These are phyloP conservation scores for Puccinia coronata DNA, from an alignment of 1,284 basidiomycete species.

Conservation along the genomic window DNA sequence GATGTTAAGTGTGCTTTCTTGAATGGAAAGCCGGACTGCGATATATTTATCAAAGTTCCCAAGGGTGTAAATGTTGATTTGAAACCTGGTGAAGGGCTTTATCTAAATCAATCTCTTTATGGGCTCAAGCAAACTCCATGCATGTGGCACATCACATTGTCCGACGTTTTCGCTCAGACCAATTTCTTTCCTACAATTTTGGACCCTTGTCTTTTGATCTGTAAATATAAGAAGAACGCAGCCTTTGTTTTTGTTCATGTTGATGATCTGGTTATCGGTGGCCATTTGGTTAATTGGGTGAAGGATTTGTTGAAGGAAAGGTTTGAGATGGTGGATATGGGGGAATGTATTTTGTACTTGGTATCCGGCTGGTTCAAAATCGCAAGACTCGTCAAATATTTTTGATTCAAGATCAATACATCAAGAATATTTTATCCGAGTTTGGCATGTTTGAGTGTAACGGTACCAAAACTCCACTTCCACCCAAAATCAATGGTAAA, in stretches of 20 bases:
- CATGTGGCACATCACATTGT: not conserved
- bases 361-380: not conserved
- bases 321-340: constrained; percentile 3
- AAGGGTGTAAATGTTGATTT: not conserved
- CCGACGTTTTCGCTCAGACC: not conserved
- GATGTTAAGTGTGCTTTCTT: constrained; percentile 30
- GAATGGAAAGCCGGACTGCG: not conserved
- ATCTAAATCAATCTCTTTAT: constrained; percentile 24
- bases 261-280: not conserved
- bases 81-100: not conserved
- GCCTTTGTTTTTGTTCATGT: constrained; percentile 2
- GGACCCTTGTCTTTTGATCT: not conserved
- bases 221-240: not conserved
- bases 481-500: not conserved
- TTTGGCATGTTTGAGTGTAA: not conserved
- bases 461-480: not conserved
- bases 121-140: constrained; percentile 28
- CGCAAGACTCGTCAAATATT: not conserved
- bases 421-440: not conserved
- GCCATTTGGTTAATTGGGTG: not conserved
- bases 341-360: not conserved
- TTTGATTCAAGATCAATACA: constrained; percentile 16
- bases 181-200: not conserved
- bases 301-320: not conserved
- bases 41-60: not conserved